Evolutionary conservation across 1,284 basidiomycete species (phyloP).

Genomic region (Porodaedalea pini): DNA sequence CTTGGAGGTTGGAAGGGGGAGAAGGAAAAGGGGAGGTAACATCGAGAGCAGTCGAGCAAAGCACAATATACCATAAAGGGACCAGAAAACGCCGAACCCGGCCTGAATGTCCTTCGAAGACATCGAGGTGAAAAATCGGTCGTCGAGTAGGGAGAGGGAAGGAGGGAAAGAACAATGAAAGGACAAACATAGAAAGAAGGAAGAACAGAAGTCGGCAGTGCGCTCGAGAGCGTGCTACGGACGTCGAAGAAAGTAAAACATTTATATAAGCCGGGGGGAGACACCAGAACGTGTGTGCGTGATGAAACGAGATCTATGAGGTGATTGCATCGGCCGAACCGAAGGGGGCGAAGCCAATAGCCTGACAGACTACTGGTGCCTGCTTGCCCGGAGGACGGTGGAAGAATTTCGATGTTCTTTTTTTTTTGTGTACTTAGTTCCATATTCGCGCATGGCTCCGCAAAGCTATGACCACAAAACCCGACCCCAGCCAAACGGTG

Average conservation of each 20-base stretch:
- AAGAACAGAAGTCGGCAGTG: not conserved
- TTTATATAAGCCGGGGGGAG: not conserved
- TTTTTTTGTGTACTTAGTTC: not conserved
- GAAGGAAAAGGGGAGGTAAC: not conserved
- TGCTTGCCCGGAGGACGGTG: not conserved
- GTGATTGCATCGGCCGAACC: not conserved
- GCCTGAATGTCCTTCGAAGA: not conserved
- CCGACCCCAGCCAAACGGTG: not conserved
- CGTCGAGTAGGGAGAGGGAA: not conserved
- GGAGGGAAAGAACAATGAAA: not conserved
- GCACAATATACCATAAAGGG: slow-evolving; percentile 1
- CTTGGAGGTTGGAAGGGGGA: not conserved
- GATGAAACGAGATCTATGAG: not conserved
- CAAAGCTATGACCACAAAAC: slow-evolving; percentile 14
- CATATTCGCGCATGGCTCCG: not conserved
- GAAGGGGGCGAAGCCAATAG: not conserved
- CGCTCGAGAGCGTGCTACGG: not conserved
- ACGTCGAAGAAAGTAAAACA: not conserved
- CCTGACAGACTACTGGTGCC: not conserved
- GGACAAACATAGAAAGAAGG: not conserved
- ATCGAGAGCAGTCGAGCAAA: slow-evolving; percentile 4
- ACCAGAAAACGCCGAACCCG: not conserved
- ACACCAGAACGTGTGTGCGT: not conserved
- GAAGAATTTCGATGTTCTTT: not conserved
- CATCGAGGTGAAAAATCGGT: not conserved